These are phyloP conservation scores for Hyphopichia wangnamkhiaoensis DNA, from an alignment of 1,139 yeast species.

Conservation along the genomic window DNA sequence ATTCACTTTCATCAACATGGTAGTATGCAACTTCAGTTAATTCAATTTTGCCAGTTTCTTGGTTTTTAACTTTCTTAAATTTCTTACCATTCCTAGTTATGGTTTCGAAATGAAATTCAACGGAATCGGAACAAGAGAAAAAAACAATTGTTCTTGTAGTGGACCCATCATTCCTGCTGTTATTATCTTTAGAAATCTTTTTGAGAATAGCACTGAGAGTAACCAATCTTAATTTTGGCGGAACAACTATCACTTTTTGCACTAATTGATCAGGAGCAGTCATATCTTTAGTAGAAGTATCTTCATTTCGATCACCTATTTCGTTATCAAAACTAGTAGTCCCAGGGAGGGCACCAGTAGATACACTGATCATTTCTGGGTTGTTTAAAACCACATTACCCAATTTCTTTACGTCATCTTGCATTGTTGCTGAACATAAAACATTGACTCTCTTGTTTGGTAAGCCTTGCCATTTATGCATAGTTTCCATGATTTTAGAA, in stretches of 20 bases:
- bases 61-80: constrained; percentile 30
- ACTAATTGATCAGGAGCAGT: constrained; percentile 88
- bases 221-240: constrained; percentile 87
- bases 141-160: constrained; percentile 71
- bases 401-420: constrained; percentile 72
- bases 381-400: constrained; percentile 74
- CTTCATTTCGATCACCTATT: constrained; percentile 30
- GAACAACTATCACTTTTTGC: constrained; percentile 78
- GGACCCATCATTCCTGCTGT: constrained; percentile 19
- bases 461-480: constrained; percentile 48
- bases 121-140: constrained; percentile 92
- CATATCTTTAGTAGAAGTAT: constrained; percentile 18
- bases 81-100: constrained; percentile 60
- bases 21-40: constrained; percentile 18
- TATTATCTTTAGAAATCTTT: constrained; percentile 35
- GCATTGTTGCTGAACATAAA: constrained; percentile 93
- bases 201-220: constrained; percentile 69
- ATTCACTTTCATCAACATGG: constrained; percentile 17
- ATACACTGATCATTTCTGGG: constrained; percentile 65
- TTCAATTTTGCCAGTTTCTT: constrained; percentile 24
- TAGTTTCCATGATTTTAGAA: constrained; percentile 42
- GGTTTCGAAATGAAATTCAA: constrained; percentile 82
- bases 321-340: constrained; percentile 45
- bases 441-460: constrained; percentile 76
- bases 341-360: constrained; percentile 23